Evolutionary conservation across 257 asterid genomes (phyloP).

Genomic region (Lantana camara): DNA sequence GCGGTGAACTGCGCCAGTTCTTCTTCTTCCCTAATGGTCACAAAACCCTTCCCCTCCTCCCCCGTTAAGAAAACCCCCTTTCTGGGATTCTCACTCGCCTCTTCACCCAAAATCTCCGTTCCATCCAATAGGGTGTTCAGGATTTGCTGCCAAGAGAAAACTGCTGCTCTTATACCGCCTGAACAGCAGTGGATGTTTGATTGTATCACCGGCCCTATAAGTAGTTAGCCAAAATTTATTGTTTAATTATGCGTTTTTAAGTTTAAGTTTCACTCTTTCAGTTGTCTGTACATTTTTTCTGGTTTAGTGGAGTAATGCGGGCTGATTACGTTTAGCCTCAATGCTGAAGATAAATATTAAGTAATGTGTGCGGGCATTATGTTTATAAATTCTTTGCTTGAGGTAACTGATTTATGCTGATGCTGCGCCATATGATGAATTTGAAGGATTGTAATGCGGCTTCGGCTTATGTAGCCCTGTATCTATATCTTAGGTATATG

Average conservation of each 20-base stretch:
- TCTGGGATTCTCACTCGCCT: slow-evolving; percentile 55
- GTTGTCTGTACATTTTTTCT: too few relatives aligned
- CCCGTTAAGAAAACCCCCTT: slow-evolving; percentile 53
- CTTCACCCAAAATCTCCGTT: slow-evolving; percentile 41
- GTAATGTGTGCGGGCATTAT: too few relatives aligned
- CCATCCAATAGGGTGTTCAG: slow-evolving; percentile 31
- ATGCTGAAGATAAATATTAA: slow-evolving; percentile 4
- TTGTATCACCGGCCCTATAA: slow-evolving; percentile 71
- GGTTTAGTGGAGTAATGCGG: background rate
- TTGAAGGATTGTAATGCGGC: too few relatives aligned
- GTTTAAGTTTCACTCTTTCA: background rate
- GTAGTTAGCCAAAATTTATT: background rate
- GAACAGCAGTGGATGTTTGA: slow-evolving; percentile 93
- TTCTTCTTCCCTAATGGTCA: slow-evolving; percentile 40
- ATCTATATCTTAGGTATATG: too few relatives aligned
- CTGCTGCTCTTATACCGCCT: slow-evolving; percentile 51
- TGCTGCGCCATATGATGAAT: too few relatives aligned
- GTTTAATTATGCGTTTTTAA: background rate
- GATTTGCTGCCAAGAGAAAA: slow-evolving; percentile 61
- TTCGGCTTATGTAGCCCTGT: too few relatives aligned
- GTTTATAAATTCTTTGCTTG: background rate
- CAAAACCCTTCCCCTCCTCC: slow-evolving; percentile 37
- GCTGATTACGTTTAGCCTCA: background rate
- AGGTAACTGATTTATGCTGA: too few relatives aligned
- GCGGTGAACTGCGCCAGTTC: slow-evolving; percentile 57